A percentile compares a stretch with the other conserved stretches of the same genome.
Evolutionary conservation across 192 early-diverging fungal species (phyloP).

Genomic region (Podila horticola): DNA sequence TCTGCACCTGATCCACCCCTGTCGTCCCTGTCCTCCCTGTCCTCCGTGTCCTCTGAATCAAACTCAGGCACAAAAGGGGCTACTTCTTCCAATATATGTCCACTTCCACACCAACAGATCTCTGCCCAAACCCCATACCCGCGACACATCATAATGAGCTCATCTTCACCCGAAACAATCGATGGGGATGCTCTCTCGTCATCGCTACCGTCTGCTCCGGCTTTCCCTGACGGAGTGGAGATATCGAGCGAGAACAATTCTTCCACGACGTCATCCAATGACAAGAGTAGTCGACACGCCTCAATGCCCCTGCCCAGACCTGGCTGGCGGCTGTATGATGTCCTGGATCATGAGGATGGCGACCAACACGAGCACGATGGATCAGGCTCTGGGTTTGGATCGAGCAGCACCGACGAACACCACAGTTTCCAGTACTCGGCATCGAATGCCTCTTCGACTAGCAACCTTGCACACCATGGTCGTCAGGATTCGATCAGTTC

Average conservation of each 20-base stretch:
- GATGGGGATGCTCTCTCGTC: constrained; percentile 12
- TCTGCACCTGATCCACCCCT: not conserved
- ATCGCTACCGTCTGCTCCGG: constrained; percentile 18
- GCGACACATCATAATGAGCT: constrained; percentile 27
- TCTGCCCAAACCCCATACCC: constrained; percentile 10
- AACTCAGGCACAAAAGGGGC: too few relatives aligned
- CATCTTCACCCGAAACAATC: constrained; percentile 4
- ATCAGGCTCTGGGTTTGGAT: not conserved
- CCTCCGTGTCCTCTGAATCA: not conserved
- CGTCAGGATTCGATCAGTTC: constrained; percentile 31
- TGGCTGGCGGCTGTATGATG: constrained; percentile 39
- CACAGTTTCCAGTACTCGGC: constrained; percentile 27
- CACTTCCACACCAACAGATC: not conserved
- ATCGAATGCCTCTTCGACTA: constrained; percentile 44
- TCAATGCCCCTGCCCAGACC: constrained; percentile 43
- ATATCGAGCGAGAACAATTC: not conserved
- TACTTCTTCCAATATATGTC: too few relatives aligned
- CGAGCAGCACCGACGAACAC: constrained; percentile 2
- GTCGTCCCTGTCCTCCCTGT: not conserved
- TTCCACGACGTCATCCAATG: not conserved
- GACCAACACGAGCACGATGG: constrained; percentile 16
- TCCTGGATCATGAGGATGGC: constrained; percentile 12
- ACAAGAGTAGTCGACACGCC: constrained; percentile 25
- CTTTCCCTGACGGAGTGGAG: constrained; percentile 24
- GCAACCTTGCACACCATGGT: constrained; percentile 26